Conservation (phyloP, 2,329 filamentous ascomycete genomes). For the Phoma sp. region DNA sequence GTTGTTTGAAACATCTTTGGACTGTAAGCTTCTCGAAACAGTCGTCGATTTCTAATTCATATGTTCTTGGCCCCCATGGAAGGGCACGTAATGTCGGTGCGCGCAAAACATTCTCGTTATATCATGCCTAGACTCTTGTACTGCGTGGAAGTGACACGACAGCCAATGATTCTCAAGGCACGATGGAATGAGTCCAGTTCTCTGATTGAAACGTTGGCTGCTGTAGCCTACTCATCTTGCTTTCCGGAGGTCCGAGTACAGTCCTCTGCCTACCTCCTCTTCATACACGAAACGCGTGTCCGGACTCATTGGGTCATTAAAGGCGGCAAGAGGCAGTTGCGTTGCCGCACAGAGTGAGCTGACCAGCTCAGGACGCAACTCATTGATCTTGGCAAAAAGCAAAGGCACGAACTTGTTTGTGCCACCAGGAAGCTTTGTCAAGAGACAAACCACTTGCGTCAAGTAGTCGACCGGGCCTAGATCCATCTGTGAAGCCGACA, state of each 20-base stretch:
- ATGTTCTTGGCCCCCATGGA: neutral
- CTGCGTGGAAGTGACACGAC: too few species aligned
- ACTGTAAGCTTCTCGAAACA: conserved; percentile 9
- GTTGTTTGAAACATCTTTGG: neutral
- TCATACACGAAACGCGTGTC: conserved; percentile 34
- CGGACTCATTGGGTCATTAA: conserved; percentile 32
- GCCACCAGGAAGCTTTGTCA: conserved; percentile 34
- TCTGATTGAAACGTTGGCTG: too few species aligned
- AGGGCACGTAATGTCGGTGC: neutral
- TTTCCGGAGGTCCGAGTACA: conserved; percentile 30
- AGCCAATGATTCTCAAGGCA: too few species aligned
- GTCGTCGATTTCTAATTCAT: conserved; percentile 1
- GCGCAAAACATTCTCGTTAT: too few species aligned
- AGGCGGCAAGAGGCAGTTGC: conserved; percentile 15
- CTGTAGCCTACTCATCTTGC: conserved; percentile 6
- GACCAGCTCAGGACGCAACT: conserved; percentile 32
- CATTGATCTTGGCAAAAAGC: conserved; percentile 36
- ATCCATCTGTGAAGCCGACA: conserved; percentile 20
- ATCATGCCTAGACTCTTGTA: too few species aligned
- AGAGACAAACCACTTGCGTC: conserved; percentile 23
- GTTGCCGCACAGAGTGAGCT: conserved; percentile 24
- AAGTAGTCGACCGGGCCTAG: conserved; percentile 30
- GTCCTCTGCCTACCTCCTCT: conserved; percentile 32
- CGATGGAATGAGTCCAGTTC: too few species aligned
- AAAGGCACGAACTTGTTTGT: conserved; percentile 36